Percentiles rank a stretch among this genome's conserved stretches.
Conservation (phyloP, 371 early-diverging fungal genomes). For the Mycotypha africana region DNA sequence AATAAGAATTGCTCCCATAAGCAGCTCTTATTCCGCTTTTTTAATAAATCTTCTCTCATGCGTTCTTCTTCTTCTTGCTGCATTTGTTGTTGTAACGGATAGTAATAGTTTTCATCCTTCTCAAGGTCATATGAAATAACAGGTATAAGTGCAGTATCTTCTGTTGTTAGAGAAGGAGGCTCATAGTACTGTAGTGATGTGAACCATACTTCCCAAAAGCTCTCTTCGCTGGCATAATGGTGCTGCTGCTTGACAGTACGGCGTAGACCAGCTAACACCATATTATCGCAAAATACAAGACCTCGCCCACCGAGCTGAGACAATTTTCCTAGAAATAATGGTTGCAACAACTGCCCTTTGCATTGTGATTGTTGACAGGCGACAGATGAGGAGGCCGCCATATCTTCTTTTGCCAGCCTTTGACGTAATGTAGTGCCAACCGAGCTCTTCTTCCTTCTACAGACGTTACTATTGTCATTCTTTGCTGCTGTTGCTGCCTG, state of each 20-base stretch:
- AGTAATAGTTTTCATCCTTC: conserved; percentile 3
- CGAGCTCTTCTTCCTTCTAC: too few species aligned
- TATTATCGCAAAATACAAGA: conserved; percentile 29
- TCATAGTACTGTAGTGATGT: conserved; percentile 30
- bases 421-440: too few species aligned
- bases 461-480: too few species aligned
- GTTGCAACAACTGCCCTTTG: conserved; percentile 19
- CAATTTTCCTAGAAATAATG: conserved; percentile 27
- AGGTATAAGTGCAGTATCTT: conserved; percentile 9
- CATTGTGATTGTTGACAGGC: conserved; percentile 18
- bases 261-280: conserved; percentile 33
- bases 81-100: too few species aligned
- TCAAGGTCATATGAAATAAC: conserved; percentile 24
- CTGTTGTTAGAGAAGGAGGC: conserved; percentile 3
- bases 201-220: conserved; percentile 41
- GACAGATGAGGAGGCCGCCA: too few species aligned
- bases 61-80: too few species aligned
- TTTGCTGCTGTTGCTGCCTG: too few species aligned
- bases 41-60: too few species aligned
- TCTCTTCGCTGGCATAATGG: too few species aligned
- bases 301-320: conserved; percentile 23
- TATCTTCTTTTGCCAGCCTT: too few species aligned
- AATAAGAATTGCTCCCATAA: neutral
- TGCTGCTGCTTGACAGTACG: neutral
- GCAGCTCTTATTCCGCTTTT: too few species aligned